Conservation (phyloP, 1,139 yeast genomes). For the Taiozyma sp. region DNA sequence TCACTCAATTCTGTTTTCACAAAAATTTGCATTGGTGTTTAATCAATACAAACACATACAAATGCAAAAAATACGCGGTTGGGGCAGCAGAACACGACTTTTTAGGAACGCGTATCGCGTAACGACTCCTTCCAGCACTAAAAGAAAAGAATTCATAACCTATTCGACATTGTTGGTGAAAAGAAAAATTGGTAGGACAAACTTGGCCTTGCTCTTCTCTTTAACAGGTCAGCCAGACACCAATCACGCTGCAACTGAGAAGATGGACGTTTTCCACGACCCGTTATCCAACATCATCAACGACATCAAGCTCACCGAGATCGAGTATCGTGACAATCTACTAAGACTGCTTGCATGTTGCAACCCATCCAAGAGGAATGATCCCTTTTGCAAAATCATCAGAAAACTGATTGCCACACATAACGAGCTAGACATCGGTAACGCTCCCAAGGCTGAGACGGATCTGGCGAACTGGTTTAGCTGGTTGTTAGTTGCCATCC, state of each 20-base stretch:
- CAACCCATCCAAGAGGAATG: background rate
- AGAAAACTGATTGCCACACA: slow-evolving; percentile 9
- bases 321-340: background rate
- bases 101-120: background rate
- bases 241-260: background rate
- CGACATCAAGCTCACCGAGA: slow-evolving; percentile 5
- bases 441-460: slow-evolving; percentile 1
- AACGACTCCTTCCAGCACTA: background rate
- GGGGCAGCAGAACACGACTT: background rate
- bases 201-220: background rate
- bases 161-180: background rate
- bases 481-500: slow-evolving; percentile 17
- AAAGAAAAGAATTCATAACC: background rate
- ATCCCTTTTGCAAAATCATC: background rate
- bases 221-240: background rate
- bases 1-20: background rate
- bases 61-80: background rate
- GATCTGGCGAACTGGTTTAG: background rate
- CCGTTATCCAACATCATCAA: slow-evolving; percentile 2
- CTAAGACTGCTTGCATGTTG: slow-evolving; percentile 1
- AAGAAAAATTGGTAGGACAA: background rate
- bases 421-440: slow-evolving; percentile 6
- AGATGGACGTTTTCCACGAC: slow-evolving; percentile 2
- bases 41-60: background rate
- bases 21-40: too few relatives aligned